A percentile compares a stretch with the other conserved stretches of the same genome.
Conservation (phyloP, 2,329 filamentous ascomycete species). For the Phialemoniopsis sp. region DNA sequence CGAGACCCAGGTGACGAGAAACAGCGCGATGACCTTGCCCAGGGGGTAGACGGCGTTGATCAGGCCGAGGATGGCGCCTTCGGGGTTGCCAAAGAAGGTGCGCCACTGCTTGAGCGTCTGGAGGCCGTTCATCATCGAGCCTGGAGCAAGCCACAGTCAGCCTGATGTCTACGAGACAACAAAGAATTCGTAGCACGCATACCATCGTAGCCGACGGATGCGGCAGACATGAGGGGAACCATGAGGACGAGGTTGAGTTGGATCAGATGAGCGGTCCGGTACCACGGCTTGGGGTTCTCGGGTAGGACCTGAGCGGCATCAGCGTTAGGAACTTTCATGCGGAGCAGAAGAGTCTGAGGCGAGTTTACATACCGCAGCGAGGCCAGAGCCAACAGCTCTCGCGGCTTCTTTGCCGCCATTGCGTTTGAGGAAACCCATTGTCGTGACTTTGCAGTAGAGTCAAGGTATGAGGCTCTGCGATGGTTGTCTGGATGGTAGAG, state of each 20-base stretch:
- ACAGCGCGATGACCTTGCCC: conserved; percentile 18
- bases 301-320: conserved; percentile 27
- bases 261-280: conserved; percentile 32
- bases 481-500: too few species aligned
- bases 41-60: conserved; percentile 22
- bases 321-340: too few species aligned
- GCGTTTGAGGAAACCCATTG: too few species aligned
- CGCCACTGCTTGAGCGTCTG: conserved; percentile 30
- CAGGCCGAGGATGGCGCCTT: conserved; percentile 29
- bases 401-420: too few species aligned
- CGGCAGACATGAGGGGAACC: conserved; percentile 35
- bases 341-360: too few species aligned
- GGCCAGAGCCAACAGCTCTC: too few species aligned
- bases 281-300: conserved; percentile 34
- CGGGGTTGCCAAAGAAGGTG: conserved; percentile 24
- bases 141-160: conserved; percentile 8
- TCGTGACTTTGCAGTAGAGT: too few species aligned
- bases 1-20: conserved; percentile 11
- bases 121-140: conserved; percentile 34
- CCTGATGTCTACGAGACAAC: conserved; percentile 17
- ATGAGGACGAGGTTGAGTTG: conserved; percentile 37
- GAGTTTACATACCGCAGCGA: too few species aligned
- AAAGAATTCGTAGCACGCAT: too few species aligned
- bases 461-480: too few species aligned
- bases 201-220: conserved; percentile 40